phyloP scores from a whole-genome alignment of 805 yeast species.

The Zygosaccharomyces pseudorouxii region DNA sequence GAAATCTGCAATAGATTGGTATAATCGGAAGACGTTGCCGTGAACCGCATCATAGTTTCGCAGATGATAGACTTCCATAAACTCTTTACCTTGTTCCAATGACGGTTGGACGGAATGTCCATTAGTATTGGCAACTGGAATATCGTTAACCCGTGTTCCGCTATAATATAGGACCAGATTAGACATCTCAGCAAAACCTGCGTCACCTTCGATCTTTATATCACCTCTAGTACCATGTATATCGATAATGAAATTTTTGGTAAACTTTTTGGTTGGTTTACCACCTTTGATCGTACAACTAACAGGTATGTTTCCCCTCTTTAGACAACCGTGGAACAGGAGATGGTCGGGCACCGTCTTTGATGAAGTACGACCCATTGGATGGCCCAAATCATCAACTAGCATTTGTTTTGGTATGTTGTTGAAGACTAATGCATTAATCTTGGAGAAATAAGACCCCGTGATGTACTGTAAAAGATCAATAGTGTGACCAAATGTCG shows the following conservation, averaged over 20 bases:
- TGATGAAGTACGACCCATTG: constrained; percentile 19
- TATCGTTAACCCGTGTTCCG: constrained; percentile 25
- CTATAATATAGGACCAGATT: constrained; percentile 31
- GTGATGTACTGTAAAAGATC: constrained; percentile 32
- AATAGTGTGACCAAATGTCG: constrained; percentile 32
- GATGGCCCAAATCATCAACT: constrained; percentile 25
- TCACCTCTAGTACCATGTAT: constrained; percentile 35
- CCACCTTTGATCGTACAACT: constrained; percentile 33
- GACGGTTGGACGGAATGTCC: constrained; percentile 4
- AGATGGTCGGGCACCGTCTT: constrained; percentile 33
- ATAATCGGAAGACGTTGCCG: constrained; percentile 31
- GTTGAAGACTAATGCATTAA: constrained; percentile 30
- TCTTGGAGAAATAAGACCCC: constrained; percentile 27
- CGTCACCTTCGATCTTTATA: constrained; percentile 33
- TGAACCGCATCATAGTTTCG: constrained; percentile 31
- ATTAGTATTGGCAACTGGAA: constrained; percentile 8
- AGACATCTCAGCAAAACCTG: constrained; percentile 34
- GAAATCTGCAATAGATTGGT: constrained; percentile 32
- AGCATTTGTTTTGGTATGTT: constrained; percentile 30
- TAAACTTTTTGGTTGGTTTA: constrained; percentile 32
- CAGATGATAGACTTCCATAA: constrained; percentile 33
- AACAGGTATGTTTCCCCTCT: constrained; percentile 30
- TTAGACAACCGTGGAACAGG: constrained; percentile 29
- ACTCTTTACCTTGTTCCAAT: constrained; percentile 25
- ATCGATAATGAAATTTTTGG: constrained; percentile 33